phyloP scores from a whole-genome alignment of 805 yeast genomes.

The Candida oleophila region DNA sequence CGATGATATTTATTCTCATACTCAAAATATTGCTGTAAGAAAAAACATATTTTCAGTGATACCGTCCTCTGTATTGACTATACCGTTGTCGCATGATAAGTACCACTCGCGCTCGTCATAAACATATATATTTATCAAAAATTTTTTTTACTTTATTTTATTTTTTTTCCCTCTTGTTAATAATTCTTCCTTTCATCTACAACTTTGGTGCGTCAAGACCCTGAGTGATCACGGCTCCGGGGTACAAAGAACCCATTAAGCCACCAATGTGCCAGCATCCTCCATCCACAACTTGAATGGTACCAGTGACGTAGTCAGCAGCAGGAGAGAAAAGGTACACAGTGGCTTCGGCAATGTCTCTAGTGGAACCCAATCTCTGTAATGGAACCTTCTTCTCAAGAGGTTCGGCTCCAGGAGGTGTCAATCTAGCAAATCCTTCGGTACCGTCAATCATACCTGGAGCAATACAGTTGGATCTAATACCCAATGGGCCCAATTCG shows the following conservation, averaged over 20 bases:
- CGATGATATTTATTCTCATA: too few species aligned
- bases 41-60: too few species aligned
- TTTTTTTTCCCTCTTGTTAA: too few species aligned
- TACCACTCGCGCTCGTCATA: too few species aligned
- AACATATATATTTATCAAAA: too few species aligned
- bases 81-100: too few species aligned
- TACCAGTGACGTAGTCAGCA: constrained; percentile 74
- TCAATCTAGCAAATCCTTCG: constrained; percentile 76
- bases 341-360: constrained; percentile 86
- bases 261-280: constrained; percentile 82
- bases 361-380: constrained; percentile 65
- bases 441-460: constrained; percentile 90
- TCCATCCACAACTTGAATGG: constrained; percentile 83
- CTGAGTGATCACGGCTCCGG: constrained; percentile 25
- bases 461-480: constrained; percentile 80
- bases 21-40: too few species aligned
- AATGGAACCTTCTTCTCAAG: constrained; percentile 55
- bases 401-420: constrained; percentile 38
- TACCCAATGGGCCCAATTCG: constrained; percentile 87
- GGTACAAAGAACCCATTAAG: constrained; percentile 33
- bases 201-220: constrained; percentile 27
- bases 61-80: too few species aligned
- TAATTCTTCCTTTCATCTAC: too few species aligned
- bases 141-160: too few species aligned
- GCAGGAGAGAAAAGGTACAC: constrained; percentile 83